phyloP scores from a whole-genome alignment of 2,329 filamentous ascomycete genomes.

The Aspergillus ruber region DNA sequence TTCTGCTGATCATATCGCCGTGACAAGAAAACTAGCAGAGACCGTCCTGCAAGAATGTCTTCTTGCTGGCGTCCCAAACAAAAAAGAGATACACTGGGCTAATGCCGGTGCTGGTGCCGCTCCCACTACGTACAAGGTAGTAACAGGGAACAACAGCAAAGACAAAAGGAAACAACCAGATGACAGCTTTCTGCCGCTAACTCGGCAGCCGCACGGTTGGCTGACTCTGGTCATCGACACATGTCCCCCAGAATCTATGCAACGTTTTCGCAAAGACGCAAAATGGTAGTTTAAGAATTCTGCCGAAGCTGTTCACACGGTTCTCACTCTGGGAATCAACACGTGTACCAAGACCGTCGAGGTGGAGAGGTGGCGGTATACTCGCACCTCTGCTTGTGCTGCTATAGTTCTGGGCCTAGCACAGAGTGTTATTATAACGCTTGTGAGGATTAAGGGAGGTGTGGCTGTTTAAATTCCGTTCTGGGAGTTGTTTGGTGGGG shows the following conservation, averaged over 20 bases:
- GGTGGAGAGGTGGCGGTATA: neutral
- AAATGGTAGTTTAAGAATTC: neutral
- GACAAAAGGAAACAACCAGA: neutral
- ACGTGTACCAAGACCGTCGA: neutral
- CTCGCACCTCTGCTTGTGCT: too few relatives aligned
- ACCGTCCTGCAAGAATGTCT: neutral
- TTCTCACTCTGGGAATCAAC: neutral
- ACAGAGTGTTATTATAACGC: too few relatives aligned
- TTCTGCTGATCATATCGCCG: neutral
- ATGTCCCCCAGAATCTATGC: neutral
- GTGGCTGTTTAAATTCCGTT: too few relatives aligned
- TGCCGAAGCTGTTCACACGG: neutral
- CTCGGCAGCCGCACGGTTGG: neutral
- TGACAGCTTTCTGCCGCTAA: neutral
- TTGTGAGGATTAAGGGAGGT: too few relatives aligned
- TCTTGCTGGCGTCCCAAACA: neutral
- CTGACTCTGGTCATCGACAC: neutral
- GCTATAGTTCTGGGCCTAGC: too few relatives aligned
- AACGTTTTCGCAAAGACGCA: neutral
- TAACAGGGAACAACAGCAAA: neutral
- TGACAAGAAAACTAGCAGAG: neutral
- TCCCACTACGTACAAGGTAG: neutral
- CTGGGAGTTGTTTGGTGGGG: too few relatives aligned
- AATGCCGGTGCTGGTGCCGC: neutral
- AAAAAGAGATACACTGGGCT: neutral